Conservation (phyloP, 176 grass and related monocot species). For the Oryza nivara region DNA sequence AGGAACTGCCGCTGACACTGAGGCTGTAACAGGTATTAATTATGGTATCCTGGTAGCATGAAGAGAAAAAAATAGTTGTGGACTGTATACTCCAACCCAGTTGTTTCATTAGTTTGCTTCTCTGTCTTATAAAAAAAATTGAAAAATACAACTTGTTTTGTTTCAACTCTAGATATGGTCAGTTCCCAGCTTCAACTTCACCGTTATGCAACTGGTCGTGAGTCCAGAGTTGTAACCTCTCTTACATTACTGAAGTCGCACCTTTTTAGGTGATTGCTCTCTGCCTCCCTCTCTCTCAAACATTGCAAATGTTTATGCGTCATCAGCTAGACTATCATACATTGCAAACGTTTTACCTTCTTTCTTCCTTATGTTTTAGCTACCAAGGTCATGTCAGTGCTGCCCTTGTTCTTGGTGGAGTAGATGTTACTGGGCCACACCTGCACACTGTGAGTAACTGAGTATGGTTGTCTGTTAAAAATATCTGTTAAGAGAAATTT, state of each 20-base stretch:
- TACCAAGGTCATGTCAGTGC: conserved; percentile 95
- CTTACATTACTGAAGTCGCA: conserved; percentile 92
- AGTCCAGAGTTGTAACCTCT: conserved; percentile 89
- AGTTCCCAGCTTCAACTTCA: conserved; percentile 94
- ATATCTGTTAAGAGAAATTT: conserved; percentile 2
- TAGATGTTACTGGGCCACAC: conserved; percentile 89
- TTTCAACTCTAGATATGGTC: conserved; percentile 76
- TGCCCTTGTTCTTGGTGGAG: conserved; percentile 87
- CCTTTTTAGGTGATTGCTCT: conserved; percentile 66
- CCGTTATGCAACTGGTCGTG: conserved; percentile 88
- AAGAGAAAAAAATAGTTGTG: conserved; percentile 18
- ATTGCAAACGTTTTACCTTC: background rate
- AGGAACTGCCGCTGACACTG: conserved; percentile 88
- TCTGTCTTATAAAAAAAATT: background rate
- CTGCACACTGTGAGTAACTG: conserved; percentile 78
- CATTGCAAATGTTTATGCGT: no score
- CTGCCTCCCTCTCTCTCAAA: background rate
- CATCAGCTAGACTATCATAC: background rate
- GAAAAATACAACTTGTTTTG: conserved; percentile 21
- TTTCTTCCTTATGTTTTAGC: conserved; percentile 37
- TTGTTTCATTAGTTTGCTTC: conserved; percentile 25
- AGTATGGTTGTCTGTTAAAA: background rate
- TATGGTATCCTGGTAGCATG: background rate
- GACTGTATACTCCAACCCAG: background rate
- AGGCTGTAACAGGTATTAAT: conserved; percentile 71